phyloP scores from a whole-genome alignment of 192 early-diverging fungal genomes.

The Linnemannia hyalina region DNA sequence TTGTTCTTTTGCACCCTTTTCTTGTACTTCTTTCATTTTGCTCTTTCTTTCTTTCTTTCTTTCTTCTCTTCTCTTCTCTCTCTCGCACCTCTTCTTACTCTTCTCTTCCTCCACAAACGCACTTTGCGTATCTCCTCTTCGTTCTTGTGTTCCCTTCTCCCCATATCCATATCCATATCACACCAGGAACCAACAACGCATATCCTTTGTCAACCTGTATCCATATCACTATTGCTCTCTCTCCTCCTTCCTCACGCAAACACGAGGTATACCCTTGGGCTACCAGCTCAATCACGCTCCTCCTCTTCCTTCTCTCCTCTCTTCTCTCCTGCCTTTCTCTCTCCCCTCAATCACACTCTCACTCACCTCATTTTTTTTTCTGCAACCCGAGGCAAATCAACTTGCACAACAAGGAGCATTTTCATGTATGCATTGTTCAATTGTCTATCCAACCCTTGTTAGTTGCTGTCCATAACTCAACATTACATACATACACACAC shows the following conservation, averaged over 20 bases:
- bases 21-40: not conserved
- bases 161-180: not conserved
- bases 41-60: not conserved
- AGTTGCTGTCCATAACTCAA: not conserved
- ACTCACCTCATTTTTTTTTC: not conserved
- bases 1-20: too few species aligned
- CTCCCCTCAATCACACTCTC: not conserved
- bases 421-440: not conserved
- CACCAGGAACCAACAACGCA: not conserved
- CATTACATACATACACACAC: not conserved
- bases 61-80: not conserved
- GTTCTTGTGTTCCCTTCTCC: not conserved
- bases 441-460: not conserved
- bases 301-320: constrained; percentile 5
- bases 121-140: not conserved
- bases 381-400: not conserved
- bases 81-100: not conserved
- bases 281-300: not conserved
- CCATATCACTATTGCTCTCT: not conserved
- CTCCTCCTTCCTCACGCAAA: not conserved
- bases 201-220: not conserved
- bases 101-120: not conserved
- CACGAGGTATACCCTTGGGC: not conserved
- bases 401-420: too few species aligned
- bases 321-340: not conserved